Base-by-base conservation (phyloP, 75 land plant genomes). In the Azolla pinnata region DNA sequence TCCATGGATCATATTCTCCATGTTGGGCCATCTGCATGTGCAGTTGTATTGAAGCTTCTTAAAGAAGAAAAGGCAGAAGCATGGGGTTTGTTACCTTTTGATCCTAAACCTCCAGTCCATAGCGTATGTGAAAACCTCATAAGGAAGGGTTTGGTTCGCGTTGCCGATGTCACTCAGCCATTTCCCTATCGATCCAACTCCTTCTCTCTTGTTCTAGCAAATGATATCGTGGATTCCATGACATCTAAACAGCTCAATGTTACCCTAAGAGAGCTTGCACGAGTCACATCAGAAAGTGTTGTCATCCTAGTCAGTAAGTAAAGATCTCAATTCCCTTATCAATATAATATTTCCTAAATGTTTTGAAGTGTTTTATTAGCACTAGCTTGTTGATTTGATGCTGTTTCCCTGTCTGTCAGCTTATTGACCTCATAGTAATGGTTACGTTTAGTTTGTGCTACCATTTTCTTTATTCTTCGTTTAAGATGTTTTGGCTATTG, bases 61-160 rank as follows among this genome's bases (percentile, higher is more conserved):
- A 79, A 75, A 59, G 90, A 86, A 57, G 87, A 79, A 24, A 69
- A 75, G 46, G 65, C 68, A 29, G 81, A 86, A 66, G 90, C 82
- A 16, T 86, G 90, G 90, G 90, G 90, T 53, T 64, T 86, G 35
- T 80, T 84, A 31, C 90, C 90, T 23, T 83, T 76, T 64, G 76
- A 78, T 54, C 50, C 84, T 58, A 73, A 68, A 61, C 59, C 68
- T 56, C 77, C 69, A 38, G 60, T 66, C 29, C 82, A 85, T 72
- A 63, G 62, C 20, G 35, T 57, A 28, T 86, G 90, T 75, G 82
- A 72, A 53, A 80, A 59, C 56, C 71, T 86, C 42, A 64, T 86
- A 3, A 68, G 69, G 16, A 83, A 82, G 68, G 90, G 87, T 24
- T 51, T 83, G 8, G 80, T 86, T 21, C 90, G 90, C 42, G 71